Conservation (phyloP, 2,329 filamentous ascomycete species). For the Paraphaeosphaeria sporulosa region DNA sequence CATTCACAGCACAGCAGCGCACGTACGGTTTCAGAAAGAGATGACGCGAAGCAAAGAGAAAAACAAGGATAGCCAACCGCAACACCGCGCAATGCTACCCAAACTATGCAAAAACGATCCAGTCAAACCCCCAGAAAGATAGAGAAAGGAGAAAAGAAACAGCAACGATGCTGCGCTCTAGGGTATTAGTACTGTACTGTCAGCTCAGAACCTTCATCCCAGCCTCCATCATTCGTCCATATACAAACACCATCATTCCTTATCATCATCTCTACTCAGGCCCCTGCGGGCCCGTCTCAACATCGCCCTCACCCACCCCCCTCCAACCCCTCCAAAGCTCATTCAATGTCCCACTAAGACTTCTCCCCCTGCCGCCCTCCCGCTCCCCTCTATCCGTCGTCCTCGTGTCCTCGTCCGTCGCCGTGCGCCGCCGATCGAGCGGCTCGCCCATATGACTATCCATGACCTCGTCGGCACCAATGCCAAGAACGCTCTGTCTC, state of each 20-base stretch:
- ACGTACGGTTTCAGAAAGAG: too few species aligned
- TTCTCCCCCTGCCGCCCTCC: slow-evolving; percentile 25
- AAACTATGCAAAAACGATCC: background rate
- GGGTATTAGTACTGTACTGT: background rate
- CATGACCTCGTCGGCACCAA: slow-evolving; percentile 21
- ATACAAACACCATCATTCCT: background rate
- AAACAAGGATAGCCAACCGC: background rate
- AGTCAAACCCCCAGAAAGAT: background rate
- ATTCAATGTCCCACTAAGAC: slow-evolving; percentile 41
- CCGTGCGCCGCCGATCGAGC: slow-evolving; percentile 32
- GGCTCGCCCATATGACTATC: slow-evolving; percentile 29
- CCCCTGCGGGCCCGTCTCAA: background rate
- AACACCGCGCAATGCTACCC: background rate
- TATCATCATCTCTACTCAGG: background rate
- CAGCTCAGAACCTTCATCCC: background rate
- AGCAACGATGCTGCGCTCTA: background rate
- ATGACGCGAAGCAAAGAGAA: background rate
- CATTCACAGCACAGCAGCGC: too few species aligned
- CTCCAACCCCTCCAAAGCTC: slow-evolving; percentile 41
- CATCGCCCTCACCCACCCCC: slow-evolving; percentile 14
- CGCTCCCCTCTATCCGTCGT: background rate
- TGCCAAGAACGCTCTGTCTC: slow-evolving; percentile 32
- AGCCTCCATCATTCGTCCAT: background rate
- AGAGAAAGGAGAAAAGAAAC: background rate
- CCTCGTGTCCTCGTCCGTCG: slow-evolving; percentile 12